A percentile compares a stretch with the other conserved stretches of the same genome.
Conservation (phyloP, 495 filamentous ascomycete genomes). For the Bryoglossum gracile region DNA sequence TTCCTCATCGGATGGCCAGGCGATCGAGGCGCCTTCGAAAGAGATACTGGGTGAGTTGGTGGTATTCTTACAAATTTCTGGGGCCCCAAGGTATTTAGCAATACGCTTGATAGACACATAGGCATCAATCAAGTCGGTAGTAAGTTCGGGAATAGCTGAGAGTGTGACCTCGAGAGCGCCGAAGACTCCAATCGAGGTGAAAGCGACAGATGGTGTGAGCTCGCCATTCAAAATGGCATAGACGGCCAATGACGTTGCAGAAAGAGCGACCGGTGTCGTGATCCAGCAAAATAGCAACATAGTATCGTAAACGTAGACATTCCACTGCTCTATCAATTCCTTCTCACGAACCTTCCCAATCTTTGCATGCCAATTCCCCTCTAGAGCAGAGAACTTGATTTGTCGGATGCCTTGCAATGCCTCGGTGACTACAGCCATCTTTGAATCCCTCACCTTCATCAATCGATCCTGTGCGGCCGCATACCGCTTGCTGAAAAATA, state of each 20-base stretch:
- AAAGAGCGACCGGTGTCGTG: slow-evolving; percentile 63
- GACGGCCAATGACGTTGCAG: slow-evolving; percentile 60
- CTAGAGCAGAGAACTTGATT: slow-evolving; percentile 83
- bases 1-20: slow-evolving; percentile 62
- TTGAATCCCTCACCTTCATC: slow-evolving; percentile 75
- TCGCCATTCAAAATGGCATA: slow-evolving; percentile 57
- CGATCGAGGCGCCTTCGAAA: slow-evolving; percentile 62
- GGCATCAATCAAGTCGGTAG: slow-evolving; percentile 61
- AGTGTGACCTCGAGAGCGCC: slow-evolving; percentile 61
- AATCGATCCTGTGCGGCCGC: slow-evolving; percentile 57
- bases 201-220: slow-evolving; percentile 68
- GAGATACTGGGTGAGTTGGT: slow-evolving; percentile 50
- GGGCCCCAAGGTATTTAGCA: slow-evolving; percentile 57
- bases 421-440: slow-evolving; percentile 72
- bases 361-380: slow-evolving; percentile 69
- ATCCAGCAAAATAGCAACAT: slow-evolving; percentile 52
- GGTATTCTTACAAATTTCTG: slow-evolving; percentile 55
- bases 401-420: slow-evolving; percentile 78
- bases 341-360: slow-evolving; percentile 57
- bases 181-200: slow-evolving; percentile 73
- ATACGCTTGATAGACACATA: slow-evolving; percentile 70
- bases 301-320: slow-evolving; percentile 42
- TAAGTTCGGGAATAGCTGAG: slow-evolving; percentile 64
- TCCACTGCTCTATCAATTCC: slow-evolving; percentile 62
- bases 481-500: slow-evolving; percentile 60